phyloP scores from a whole-genome alignment of 345 rosid species.

The Heritiera littoralis region DNA sequence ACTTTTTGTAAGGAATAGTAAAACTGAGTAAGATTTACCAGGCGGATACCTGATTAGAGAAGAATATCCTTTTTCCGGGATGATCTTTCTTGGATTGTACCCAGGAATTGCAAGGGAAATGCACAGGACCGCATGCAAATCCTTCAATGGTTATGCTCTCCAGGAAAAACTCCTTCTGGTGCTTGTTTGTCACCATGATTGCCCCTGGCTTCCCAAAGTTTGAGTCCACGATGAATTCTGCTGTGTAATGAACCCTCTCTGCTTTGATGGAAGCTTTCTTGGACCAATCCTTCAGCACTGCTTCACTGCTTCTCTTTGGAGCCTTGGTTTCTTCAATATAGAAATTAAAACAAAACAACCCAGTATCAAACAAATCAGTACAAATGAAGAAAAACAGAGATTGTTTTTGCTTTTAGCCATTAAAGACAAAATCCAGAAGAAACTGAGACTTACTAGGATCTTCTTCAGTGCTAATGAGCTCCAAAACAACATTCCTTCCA shows the following conservation, averaged over 20 bases:
- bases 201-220: slow-evolving; percentile 88
- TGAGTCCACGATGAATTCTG: slow-evolving; percentile 76
- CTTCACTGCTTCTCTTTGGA: slow-evolving; percentile 77
- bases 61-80: slow-evolving; percentile 70
- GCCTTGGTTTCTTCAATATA: slow-evolving; percentile 58
- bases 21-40: neutral
- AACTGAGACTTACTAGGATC: slow-evolving; percentile 77
- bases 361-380: neutral
- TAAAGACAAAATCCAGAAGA: neutral
- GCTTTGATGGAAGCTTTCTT: slow-evolving; percentile 70
- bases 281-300: slow-evolving; percentile 81
- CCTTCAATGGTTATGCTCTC: slow-evolving; percentile 90
- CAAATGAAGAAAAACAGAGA: neutral
- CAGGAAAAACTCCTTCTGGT: slow-evolving; percentile 82
- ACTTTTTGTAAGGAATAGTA: neutral
- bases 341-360: neutral
- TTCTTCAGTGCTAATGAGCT: slow-evolving; percentile 75
- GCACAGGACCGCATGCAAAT: slow-evolving; percentile 77
- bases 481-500: slow-evolving; percentile 81
- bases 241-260: slow-evolving; percentile 83
- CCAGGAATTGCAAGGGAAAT: slow-evolving; percentile 97
- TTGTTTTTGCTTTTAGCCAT: neutral
- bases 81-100: slow-evolving; percentile 76
- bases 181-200: slow-evolving; percentile 78
- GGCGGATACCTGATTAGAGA: slow-evolving; percentile 69